phyloP scores from a whole-genome alignment of 108 stramenopile genomes.

The Hondaea fermentalgiana region DNA sequence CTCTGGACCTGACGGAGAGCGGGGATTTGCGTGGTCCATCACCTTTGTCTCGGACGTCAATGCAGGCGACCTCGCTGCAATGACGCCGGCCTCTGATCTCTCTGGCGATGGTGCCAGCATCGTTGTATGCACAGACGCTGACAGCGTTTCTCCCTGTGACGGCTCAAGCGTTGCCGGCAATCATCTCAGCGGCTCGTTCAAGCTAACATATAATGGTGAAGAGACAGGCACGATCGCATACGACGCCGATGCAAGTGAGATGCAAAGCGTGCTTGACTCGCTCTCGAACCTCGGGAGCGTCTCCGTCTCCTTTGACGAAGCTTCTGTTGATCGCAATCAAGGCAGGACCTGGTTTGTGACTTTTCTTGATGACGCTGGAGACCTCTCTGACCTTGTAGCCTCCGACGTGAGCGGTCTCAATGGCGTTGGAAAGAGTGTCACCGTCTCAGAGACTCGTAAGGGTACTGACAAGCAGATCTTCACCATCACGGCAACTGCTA shows the following conservation, averaged over 20 bases:
- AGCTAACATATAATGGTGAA: conserved; percentile 23
- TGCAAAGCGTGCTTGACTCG: conserved; percentile 52
- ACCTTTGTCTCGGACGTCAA: conserved; percentile 60
- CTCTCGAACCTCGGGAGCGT: conserved; percentile 39
- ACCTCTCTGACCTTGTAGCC: conserved; percentile 35
- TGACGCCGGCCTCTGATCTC: conserved; percentile 40
- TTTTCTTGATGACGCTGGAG: conserved; percentile 54
- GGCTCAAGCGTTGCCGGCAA: neutral
- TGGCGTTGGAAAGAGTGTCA: conserved; percentile 42
- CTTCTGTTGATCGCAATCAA: conserved; percentile 35
- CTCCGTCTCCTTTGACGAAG: conserved; percentile 26
- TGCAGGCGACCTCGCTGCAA: conserved; percentile 44
- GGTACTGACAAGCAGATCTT: conserved; percentile 64
- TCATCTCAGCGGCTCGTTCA: conserved; percentile 20
- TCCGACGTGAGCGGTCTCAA: conserved; percentile 16
- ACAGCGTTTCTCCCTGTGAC: neutral
- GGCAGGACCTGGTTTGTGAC: conserved; percentile 64
- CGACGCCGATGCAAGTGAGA: conserved; percentile 50
- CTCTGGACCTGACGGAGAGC: conserved; percentile 31
- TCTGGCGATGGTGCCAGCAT: conserved; percentile 37
- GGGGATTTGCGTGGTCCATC: conserved; percentile 26
- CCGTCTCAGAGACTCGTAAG: conserved; percentile 50
- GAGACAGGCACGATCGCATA: conserved; percentile 32
- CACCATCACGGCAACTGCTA: conserved; percentile 25
- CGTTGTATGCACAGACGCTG: neutral